Conservation (phyloP, 805 yeast genomes). For the Wickerhamiella vanderwaltii region DNA sequence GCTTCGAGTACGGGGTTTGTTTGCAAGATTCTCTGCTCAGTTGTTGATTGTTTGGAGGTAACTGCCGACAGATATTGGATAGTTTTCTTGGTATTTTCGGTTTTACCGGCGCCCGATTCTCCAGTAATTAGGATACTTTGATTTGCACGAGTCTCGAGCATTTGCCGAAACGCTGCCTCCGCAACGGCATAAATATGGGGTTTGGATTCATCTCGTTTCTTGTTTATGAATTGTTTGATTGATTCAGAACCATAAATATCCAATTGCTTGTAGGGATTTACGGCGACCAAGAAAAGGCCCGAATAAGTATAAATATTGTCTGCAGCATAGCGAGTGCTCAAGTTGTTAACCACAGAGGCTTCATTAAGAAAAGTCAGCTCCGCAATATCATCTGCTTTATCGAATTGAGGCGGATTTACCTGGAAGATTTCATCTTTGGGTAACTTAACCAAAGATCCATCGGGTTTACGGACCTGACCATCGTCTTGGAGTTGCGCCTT, state of each 20-base stretch:
- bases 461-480: slow-evolving; percentile 21
- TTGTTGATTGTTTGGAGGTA: slow-evolving; percentile 31
- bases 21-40: slow-evolving; percentile 76
- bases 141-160: slow-evolving; percentile 55
- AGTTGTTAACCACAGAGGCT: slow-evolving; percentile 84
- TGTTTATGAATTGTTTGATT: slow-evolving; percentile 43
- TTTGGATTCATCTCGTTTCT: slow-evolving; percentile 35
- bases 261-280: slow-evolving; percentile 75
- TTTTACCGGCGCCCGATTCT: slow-evolving; percentile 97
- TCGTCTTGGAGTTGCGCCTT: slow-evolving; percentile 35
- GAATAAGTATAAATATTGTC: slow-evolving; percentile 87
- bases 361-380: slow-evolving; percentile 88
- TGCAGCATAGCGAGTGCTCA: slow-evolving; percentile 60
- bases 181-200: slow-evolving; percentile 92
- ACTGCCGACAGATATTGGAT: slow-evolving; percentile 82
- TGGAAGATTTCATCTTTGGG: slow-evolving; percentile 39
- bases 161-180: slow-evolving; percentile 69
- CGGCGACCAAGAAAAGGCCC: slow-evolving; percentile 88
- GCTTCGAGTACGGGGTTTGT: slow-evolving; percentile 94
- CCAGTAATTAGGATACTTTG: slow-evolving; percentile 96
- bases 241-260: slow-evolving; percentile 55
- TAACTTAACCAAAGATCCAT: slow-evolving; percentile 24
- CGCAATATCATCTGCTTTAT: slow-evolving; percentile 89
- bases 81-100: slow-evolving; percentile 92
- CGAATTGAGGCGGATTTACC: slow-evolving; percentile 83